Conservation (phyloP, 495 filamentous ascomycete genomes). For the Aspergillus cavernicola region DNA sequence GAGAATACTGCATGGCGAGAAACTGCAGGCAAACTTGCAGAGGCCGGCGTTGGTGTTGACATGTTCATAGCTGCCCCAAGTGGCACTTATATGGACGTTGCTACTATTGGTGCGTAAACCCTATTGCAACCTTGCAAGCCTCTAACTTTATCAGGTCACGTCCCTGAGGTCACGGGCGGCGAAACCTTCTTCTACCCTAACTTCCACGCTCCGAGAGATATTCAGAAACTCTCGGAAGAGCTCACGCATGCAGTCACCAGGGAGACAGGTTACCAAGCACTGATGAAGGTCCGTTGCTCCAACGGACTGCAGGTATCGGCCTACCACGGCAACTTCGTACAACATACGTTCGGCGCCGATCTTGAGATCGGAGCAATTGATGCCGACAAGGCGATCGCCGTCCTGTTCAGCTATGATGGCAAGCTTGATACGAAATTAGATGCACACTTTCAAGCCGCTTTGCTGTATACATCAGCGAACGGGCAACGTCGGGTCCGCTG, state of each 20-base stretch:
- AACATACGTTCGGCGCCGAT: slow-evolving; percentile 91
- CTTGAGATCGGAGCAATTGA: slow-evolving; percentile 92
- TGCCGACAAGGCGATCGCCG: slow-evolving; percentile 86
- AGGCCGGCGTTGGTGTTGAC: slow-evolving; percentile 82
- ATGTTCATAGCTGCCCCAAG: slow-evolving; percentile 90
- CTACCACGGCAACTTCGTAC: slow-evolving; percentile 94
- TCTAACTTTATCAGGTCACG: slow-evolving; percentile 29
- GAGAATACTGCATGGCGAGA: slow-evolving; percentile 85
- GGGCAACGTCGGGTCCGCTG: slow-evolving; percentile 91
- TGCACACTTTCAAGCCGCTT: slow-evolving; percentile 93
- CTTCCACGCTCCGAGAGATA: slow-evolving; percentile 83
- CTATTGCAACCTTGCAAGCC: background rate
- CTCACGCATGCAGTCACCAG: slow-evolving; percentile 83
- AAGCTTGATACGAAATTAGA: slow-evolving; percentile 95
- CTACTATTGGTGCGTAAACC: slow-evolving; percentile 73
- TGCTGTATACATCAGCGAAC: slow-evolving; percentile 88
- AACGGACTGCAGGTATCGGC: slow-evolving; percentile 91
- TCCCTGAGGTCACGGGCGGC: slow-evolving; percentile 66
- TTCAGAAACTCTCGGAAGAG: slow-evolving; percentile 77
- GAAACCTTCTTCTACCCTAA: slow-evolving; percentile 96
- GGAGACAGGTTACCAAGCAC: slow-evolving; percentile 91
- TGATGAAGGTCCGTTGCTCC: slow-evolving; percentile 98
- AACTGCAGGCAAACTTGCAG: slow-evolving; percentile 80
- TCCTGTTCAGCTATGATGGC: slow-evolving; percentile 93
- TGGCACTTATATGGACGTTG: slow-evolving; percentile 89